Percentiles rank a stretch among this genome's conserved stretches.
Evolutionary conservation across 176 grass and related monocot species (phyloP).

Genomic region (Oropetium thomaeum): DNA sequence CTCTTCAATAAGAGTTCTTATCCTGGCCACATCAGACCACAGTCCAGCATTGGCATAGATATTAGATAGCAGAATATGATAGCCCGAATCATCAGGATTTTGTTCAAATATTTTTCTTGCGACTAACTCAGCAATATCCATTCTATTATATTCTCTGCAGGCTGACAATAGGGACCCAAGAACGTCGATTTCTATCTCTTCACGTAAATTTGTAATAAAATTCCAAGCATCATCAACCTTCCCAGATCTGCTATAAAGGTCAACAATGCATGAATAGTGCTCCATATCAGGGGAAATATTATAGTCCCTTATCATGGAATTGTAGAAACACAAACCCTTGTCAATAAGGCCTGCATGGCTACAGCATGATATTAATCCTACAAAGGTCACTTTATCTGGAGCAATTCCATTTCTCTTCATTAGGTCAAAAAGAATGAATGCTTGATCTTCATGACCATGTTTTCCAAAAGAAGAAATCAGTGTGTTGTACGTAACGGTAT

Average conservation of each 20-base stretch:
- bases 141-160: conserved; percentile 64
- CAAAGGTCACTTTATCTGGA: conserved; percentile 76
- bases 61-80: conserved; percentile 66
- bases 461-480: conserved; percentile 68
- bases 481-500: conserved; percentile 62
- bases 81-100: conserved; percentile 58
- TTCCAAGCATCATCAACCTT: conserved; percentile 58
- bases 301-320: conserved; percentile 59
- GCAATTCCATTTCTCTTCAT: conserved; percentile 43
- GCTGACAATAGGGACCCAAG: conserved; percentile 60
- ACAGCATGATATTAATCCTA: conserved; percentile 62
- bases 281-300: conserved; percentile 55
- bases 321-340: conserved; percentile 54
- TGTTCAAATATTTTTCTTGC: conserved; percentile 51
- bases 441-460: conserved; percentile 46
- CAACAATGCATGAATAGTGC: conserved; percentile 64
- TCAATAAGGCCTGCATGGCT: conserved; percentile 61
- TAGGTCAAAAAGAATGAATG: conserved; percentile 40
- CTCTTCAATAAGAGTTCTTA: conserved; percentile 58
- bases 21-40: conserved; percentile 53
- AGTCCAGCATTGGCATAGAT: conserved; percentile 64
- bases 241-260: conserved; percentile 66
- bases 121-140: conserved; percentile 63
- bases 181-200: conserved; percentile 51
- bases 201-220: conserved; percentile 48